Base-by-base conservation (phyloP, 2,329 filamentous ascomycete genomes). In the Dothideomycetes sp. region DNA sequence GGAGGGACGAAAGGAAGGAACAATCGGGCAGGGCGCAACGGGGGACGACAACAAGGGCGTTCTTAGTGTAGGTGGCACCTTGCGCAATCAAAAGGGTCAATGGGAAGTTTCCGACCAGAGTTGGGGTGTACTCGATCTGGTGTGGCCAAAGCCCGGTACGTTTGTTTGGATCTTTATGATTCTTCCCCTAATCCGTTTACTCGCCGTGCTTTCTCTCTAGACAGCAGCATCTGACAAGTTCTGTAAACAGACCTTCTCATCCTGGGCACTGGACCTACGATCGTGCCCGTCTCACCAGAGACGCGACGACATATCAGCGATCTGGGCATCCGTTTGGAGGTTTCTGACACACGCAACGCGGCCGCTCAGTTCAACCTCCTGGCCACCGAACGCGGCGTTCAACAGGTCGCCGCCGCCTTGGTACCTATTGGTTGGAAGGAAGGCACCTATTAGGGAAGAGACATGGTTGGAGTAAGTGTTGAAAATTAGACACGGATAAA, bases 291-390 rank as follows among this genome's bases (percentile, higher is more conserved):
- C 6, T 84, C 82, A 42, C 83, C 84, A 1, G 71, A 78, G 51
- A 84, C 85, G 30, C 78, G 82, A 51, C 71, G 70, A 44, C 71
- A 78, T 51, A 77, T 98, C 43, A 82, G 80, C 47, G 73, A 75
- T 20, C 62, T 96, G 29, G 91, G 91, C 0, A 83, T 96, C 51
- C 72, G 85, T 43, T 71, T 96, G n/a, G 91, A 98, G 55, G 73
- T 95, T 3, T 74, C 89, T 55, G 91, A 96, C 64, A 96, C 91
- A 22, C 72, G 86, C 48, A 96, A 96, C 63, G 91, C 91, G 7
- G 85, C 89, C 1, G 82, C 88, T 23, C 87, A 95, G 60, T 98
- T 91, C 62, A 98, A 98, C 58, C 60, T 98, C 54, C 66, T 98
- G 41, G 89, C 87, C n/a, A 96, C 87, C 13, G 91, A 98, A 66